Evolutionary conservation across 805 yeast genomes (phyloP).

Genomic region (Ascoidea rubescens): DNA sequence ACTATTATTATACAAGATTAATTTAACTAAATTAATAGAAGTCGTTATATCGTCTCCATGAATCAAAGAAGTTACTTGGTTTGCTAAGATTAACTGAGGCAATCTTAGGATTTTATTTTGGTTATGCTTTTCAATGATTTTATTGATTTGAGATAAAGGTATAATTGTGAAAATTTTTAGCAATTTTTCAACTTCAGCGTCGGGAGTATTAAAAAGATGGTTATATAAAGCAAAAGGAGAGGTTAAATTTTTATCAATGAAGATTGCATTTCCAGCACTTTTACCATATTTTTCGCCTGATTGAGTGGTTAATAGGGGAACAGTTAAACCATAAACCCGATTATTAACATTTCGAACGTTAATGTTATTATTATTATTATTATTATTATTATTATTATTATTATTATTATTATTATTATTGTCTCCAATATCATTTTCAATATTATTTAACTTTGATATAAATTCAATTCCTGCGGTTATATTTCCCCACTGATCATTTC

Average conservation of each 20-base stretch:
- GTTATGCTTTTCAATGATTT: slow-evolving; percentile 36
- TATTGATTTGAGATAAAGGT: slow-evolving; percentile 46
- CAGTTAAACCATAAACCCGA: slow-evolving; percentile 65
- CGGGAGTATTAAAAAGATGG: slow-evolving; percentile 67
- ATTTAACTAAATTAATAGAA: too few relatives aligned
- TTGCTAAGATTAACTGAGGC: slow-evolving; percentile 75
- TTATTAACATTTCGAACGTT: slow-evolving; percentile 13
- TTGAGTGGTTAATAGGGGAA: slow-evolving; percentile 77
- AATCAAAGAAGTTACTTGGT: slow-evolving; percentile 57
- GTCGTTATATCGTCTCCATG: slow-evolving; percentile 70
- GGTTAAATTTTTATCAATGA: slow-evolving; percentile 64
- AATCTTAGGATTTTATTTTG: slow-evolving; percentile 45
- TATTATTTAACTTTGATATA: slow-evolving; percentile 41
- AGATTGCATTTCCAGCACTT: slow-evolving; percentile 93
- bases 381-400: slow-evolving; percentile 1
- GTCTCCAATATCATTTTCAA: slow-evolving; percentile 6
- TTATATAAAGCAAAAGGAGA: slow-evolving; percentile 76
- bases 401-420: slow-evolving; percentile 1
- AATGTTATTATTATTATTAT: slow-evolving; percentile 4
- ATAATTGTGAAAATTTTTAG: slow-evolving; percentile 69
- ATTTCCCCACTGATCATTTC: slow-evolving; percentile 97
- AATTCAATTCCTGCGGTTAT: slow-evolving; percentile 92
- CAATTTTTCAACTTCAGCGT: slow-evolving; percentile 55
- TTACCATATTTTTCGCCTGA: slow-evolving; percentile 92
- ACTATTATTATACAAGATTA: too few relatives aligned